Base-by-base conservation (phyloP, 345 rosid genomes). In the Arabis alpina region DNA sequence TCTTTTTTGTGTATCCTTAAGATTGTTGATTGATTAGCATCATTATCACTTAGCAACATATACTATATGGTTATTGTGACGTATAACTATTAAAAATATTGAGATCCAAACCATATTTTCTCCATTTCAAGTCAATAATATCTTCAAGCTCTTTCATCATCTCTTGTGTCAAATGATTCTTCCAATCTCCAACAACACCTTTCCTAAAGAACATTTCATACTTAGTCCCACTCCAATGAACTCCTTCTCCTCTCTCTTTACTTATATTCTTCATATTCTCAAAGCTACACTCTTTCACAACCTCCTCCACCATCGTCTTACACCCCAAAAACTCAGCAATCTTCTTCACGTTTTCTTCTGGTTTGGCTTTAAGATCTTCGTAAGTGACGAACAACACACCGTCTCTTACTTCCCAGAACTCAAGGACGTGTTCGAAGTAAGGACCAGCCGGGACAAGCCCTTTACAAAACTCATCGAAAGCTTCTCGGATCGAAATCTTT, bases 101-200 rank as follows among this genome's bases (percentile, higher is more conserved):
- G 68, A 74, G 73, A 62, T 75, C 71, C 43, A 80, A 75, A 48
- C 75, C 67, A 50, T 77, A 71, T 14, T 62, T 72, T 8, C 7
- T 19, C 58, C 76, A 62, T 66, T 72, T 72, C 27, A 71, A 41
- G 28, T 75, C 78, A 63, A 57, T 68, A 24, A 65, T 56, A 30
- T 64, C 53, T 59, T 82, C 71, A 3, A 74, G 61, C 56, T 61
- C 73, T 43, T 67, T 72, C 39, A 66, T 71, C 80, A 80, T 80
- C 61, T 77, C 80, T 28, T 63, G 61, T 16, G 77, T 67, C 10
- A 82, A 16, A 65, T 77, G 62, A 67, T 75, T 80, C 47, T 66
- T 73, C 83, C 83, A 82, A 39, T 79, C 83, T 70, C 85, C 83
- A 10, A 76, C 78, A 13, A 70, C 69, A 40, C 85, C 81, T 68